A percentile compares a stretch with the other conserved stretches of the same genome.
phyloP scores from a whole-genome alignment of 108 stramenopile genomes.

The Mediolabrus comicus region DNA sequence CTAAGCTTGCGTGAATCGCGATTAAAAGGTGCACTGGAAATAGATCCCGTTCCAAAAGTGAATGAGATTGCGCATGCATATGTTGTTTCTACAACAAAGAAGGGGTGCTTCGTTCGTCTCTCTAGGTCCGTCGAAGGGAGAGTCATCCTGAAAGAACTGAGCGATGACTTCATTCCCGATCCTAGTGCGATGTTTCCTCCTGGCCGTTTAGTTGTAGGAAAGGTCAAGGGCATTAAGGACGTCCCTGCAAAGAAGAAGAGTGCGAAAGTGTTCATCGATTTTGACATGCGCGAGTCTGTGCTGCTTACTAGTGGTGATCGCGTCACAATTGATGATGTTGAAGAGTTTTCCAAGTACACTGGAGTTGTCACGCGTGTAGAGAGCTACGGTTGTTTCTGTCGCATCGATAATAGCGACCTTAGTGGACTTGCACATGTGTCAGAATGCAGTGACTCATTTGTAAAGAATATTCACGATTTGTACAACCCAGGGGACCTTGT shows the following conservation, averaged over 20 bases:
- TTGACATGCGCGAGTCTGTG: constrained; percentile 80
- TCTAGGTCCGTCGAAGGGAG: constrained; percentile 76
- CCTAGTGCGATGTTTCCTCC: constrained; percentile 78
- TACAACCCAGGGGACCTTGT: constrained; percentile 94
- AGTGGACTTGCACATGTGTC: constrained; percentile 91
- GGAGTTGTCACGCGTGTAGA: constrained; percentile 87
- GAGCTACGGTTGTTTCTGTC: constrained; percentile 91
- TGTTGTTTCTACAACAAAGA: constrained; percentile 83
- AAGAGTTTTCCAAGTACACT: constrained; percentile 75
- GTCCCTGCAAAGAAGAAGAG: constrained; percentile 30
- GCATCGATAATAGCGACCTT: constrained; percentile 82
- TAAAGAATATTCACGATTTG: constrained; percentile 71
- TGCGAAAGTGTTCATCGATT: constrained; percentile 47
- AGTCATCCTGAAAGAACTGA: constrained; percentile 87
- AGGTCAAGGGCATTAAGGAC: constrained; percentile 62
- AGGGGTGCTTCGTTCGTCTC: constrained; percentile 93
- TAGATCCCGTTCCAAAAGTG: constrained; percentile 61
- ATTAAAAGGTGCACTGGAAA: constrained; percentile 72
- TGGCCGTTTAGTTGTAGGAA: constrained; percentile 91
- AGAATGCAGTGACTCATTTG: constrained; percentile 84
- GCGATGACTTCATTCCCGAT: constrained; percentile 83
- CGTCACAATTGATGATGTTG: constrained; percentile 71
- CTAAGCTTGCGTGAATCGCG: constrained; percentile 70
- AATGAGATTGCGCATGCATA: constrained; percentile 83
- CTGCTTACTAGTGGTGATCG: constrained; percentile 62